These are phyloP conservation scores for Aspergillus hiratsukae DNA, from an alignment of 2,329 filamentous ascomycete genomes.

Conservation along the genomic window DNA sequence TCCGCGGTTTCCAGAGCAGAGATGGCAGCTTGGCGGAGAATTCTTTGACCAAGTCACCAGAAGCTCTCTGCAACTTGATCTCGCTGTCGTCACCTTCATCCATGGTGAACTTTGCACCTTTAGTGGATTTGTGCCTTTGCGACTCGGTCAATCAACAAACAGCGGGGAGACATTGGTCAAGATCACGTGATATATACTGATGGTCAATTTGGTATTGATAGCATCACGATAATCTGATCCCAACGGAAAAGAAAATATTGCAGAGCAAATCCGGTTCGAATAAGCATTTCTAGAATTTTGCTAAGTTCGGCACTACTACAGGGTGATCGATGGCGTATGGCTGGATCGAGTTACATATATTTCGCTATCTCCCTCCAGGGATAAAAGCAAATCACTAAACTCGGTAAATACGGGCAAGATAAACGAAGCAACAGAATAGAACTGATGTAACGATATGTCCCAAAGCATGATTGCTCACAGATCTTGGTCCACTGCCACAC, in stretches of 20 bases:
- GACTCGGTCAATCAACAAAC: conserved; percentile 6
- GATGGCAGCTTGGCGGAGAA: conserved; percentile 39
- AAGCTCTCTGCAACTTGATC: conserved; percentile 44
- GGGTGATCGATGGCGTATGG: not conserved
- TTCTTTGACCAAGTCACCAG: conserved; percentile 41
- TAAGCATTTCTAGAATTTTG: not conserved
- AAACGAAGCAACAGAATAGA: no score
- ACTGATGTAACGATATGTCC: not conserved
- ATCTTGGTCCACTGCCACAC: conserved; percentile 9
- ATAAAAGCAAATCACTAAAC: not conserved
- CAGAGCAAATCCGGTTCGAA: not conserved
- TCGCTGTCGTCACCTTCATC: conserved; percentile 43
- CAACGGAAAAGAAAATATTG: not conserved
- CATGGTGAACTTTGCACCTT: conserved; percentile 26
- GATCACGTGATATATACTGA: not conserved
- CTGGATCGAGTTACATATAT: not conserved
- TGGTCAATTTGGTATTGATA: not conserved
- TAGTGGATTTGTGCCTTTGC: conserved; percentile 2
- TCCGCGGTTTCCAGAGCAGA: conserved; percentile 37
- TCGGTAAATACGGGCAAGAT: not conserved
- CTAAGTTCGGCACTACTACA: not conserved
- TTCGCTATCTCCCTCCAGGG: not conserved
- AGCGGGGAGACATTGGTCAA: conserved; percentile 13
- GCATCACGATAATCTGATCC: not conserved
- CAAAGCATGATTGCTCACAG: conserved; percentile 5